Evolutionary conservation across 192 early-diverging fungal genomes (phyloP).

Genomic region (Hyaloraphidium curvatum): DNA sequence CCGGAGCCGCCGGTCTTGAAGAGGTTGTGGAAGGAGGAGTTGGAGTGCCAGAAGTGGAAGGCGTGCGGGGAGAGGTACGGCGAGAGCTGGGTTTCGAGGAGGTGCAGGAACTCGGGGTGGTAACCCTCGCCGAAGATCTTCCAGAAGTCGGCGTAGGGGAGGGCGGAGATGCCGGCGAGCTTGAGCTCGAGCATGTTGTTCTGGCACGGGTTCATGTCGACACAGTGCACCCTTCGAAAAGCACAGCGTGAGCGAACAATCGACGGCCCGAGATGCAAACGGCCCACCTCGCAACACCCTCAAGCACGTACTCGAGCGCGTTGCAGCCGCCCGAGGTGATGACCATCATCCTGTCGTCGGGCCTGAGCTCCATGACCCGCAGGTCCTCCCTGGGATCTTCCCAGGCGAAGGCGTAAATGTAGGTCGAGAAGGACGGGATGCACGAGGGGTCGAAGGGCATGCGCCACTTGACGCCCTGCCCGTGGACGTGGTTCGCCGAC

Average conservation of each 20-base stretch:
- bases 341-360: constrained; percentile 49
- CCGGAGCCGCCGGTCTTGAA: constrained; percentile 75
- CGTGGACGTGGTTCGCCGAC: constrained; percentile 12
- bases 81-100: constrained; percentile 47
- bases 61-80: constrained; percentile 46
- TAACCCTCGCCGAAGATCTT: constrained; percentile 55
- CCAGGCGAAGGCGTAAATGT: constrained; percentile 77
- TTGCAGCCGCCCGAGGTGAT: constrained; percentile 75
- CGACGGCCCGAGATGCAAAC: neutral
- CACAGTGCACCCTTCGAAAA: constrained; percentile 43
- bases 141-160: constrained; percentile 52
- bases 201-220: constrained; percentile 83
- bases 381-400: constrained; percentile 63
- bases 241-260: neutral
- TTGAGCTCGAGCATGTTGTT: constrained; percentile 79
- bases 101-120: constrained; percentile 31
- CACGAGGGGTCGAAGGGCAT: constrained; percentile 23
- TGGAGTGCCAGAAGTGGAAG: constrained; percentile 61
- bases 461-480: constrained; percentile 25
- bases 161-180: constrained; percentile 37
- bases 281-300: constrained; percentile 21
- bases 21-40: constrained; percentile 37
- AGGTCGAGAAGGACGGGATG: constrained; percentile 43
- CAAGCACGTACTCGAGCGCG: constrained; percentile 52
- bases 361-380: constrained; percentile 38